Evolutionary conservation across 768 basidiomycete species (phyloP).

Genomic region (Solioccasus polychromus): DNA sequence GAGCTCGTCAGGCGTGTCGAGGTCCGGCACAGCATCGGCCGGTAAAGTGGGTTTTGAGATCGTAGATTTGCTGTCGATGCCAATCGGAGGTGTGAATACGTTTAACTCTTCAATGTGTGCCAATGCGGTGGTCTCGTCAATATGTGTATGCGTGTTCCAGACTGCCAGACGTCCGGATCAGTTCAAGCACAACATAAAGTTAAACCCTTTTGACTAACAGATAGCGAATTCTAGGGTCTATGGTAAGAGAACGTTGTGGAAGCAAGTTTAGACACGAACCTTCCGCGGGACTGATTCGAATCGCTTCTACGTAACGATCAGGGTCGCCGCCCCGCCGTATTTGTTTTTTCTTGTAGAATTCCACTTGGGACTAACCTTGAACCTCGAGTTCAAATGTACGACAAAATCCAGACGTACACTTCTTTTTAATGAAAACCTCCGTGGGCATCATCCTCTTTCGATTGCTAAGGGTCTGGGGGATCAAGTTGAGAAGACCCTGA

Average conservation of each 20-base stretch:
- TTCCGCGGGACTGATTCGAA: constrained; percentile 69
- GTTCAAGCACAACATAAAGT: neutral
- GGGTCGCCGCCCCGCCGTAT: constrained; percentile 50
- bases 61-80: constrained; percentile 32
- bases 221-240: constrained; percentile 56
- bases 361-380: constrained; percentile 43
- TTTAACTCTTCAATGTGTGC: constrained; percentile 58
- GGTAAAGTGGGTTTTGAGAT: neutral
- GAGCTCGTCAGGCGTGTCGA: constrained; percentile 70
- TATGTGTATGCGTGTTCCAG: constrained; percentile 76
- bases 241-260: constrained; percentile 3
- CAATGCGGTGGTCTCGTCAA: constrained; percentile 49
- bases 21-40: constrained; percentile 29
- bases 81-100: constrained; percentile 45
- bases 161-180: constrained; percentile 39
- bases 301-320: constrained; percentile 46
- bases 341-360: constrained; percentile 73
- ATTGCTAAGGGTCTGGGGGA: constrained; percentile 59
- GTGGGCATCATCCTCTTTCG: constrained; percentile 70
- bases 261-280: constrained; percentile 39
- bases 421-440: constrained; percentile 76
- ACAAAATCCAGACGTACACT: constrained; percentile 43
- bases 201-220: constrained; percentile 45
- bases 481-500: constrained; percentile 55
- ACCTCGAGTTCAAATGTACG: neutral